Base-by-base conservation (phyloP, 805 yeast genomes). In the Hermanozyma aechmeae region DNA sequence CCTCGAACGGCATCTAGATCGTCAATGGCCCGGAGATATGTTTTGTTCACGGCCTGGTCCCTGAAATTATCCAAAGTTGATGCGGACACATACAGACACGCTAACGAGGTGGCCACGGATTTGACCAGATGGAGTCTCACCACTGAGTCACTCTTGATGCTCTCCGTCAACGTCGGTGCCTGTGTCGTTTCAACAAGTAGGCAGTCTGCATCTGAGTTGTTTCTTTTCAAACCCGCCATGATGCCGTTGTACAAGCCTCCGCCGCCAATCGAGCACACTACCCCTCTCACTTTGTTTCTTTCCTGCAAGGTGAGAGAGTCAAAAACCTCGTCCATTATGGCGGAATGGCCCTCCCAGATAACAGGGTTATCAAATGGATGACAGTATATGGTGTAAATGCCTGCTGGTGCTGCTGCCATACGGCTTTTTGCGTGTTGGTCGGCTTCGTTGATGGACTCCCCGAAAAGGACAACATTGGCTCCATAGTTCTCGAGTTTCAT, bases 81-180 rank as follows among this genome's bases (percentile, higher is more conserved):
- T 6, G 52, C 41, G 0, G 82, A 67, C 6, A 78, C 73, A 38
- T 62, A 65, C 1, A 74, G 66, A 24, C 83, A 71, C 3, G 84
- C 83, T 30, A 79, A 58, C 0, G 80, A 71, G 3, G 74, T 65
- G 2, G 86, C 87, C 31, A 79, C 52, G 6, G 82, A 70, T 13
- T 58, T 47, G 4, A 68, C 65, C 21, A 68, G 63, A 2, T 57
- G 51, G 15, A 77, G 51, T 10, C 48, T 46, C 7, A 75, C 63
- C 6, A 62, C 61, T 26, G 59, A 40, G 5, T 68, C 63, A 1
- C 68, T 64, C 22, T 55, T 51, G 26, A 79, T 48, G 1, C 81
- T 68, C 24, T 57, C 57, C 39, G 65, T 53, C 32, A 79, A 65
- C 0, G 79, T 72, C 8, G 79, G 76, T 10, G 77, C 75, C 13